A percentile compares a stretch with the other conserved stretches of the same genome.
Conservation (phyloP, 2,329 filamentous ascomycete species). For the Acrocalymma vagum region DNA sequence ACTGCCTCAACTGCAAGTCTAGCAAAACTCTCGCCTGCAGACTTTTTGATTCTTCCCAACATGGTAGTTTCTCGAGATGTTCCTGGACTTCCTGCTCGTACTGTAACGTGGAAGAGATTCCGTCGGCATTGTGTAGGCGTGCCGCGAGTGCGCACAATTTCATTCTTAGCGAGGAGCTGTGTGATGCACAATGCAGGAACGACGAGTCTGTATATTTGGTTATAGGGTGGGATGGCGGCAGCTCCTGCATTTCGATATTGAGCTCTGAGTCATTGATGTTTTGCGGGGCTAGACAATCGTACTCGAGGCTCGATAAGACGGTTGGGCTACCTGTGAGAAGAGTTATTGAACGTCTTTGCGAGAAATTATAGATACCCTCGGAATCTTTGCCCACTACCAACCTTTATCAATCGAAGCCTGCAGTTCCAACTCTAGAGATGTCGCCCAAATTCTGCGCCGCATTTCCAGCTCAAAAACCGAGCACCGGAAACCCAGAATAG, state of each 20-base stretch:
- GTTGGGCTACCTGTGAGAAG: constrained; percentile 57
- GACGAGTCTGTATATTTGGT: constrained; percentile 28
- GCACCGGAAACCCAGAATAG: constrained; percentile 36
- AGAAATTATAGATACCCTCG: not conserved
- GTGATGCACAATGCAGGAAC: constrained; percentile 19
- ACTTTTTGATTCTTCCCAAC: constrained; percentile 16
- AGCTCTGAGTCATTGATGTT: constrained; percentile 61
- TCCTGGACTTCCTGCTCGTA: constrained; percentile 21
- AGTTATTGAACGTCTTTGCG: too few relatives aligned
- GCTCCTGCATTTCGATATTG: constrained; percentile 11
- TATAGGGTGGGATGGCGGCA: constrained; percentile 18
- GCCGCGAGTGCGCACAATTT: constrained; percentile 19
- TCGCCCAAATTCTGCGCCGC: constrained; percentile 64
- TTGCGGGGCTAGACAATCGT: constrained; percentile 56
- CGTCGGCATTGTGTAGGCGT: constrained; percentile 5
- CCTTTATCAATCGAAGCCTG: constrained; percentile 61
- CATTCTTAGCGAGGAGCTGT: constrained; percentile 15
- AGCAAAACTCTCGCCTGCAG: constrained; percentile 25
- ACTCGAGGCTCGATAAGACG: constrained; percentile 46
- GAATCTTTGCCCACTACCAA: not conserved
- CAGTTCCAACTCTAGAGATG: constrained; percentile 63
- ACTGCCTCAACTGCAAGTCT: constrained; percentile 36
- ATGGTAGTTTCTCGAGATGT: constrained; percentile 14
- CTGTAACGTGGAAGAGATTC: not conserved
- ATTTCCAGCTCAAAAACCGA: constrained; percentile 57